Evolutionary conservation across 371 early-diverging fungal genomes (phyloP).

Genomic region (Mortierella sp.): DNA sequence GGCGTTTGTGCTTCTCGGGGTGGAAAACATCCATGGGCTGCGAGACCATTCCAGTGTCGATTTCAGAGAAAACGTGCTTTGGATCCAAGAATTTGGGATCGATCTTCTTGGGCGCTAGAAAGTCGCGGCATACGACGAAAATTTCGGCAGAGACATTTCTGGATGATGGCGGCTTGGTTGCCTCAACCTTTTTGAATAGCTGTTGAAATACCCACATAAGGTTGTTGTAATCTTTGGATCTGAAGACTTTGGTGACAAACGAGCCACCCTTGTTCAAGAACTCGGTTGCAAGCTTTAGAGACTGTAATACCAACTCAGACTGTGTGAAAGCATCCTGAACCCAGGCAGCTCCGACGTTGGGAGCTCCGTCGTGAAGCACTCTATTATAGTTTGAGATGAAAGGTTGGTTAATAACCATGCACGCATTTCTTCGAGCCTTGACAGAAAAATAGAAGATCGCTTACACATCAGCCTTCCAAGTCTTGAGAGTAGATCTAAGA

Average conservation of each 20-base stretch:
- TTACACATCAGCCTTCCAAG: conserved; percentile 99
- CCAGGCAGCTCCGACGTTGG: conserved; percentile 99
- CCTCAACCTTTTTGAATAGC: conserved; percentile 97
- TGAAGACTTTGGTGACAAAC: conserved; percentile 99
- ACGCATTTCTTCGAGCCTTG: background rate
- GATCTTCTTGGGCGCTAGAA: conserved; percentile 94
- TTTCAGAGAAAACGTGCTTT: conserved; percentile 94
- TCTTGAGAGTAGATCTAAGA: conserved; percentile 91
- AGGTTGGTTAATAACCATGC: background rate
- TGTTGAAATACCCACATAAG: conserved; percentile 98
- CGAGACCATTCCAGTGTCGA: conserved; percentile 67
- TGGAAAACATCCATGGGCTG: conserved; percentile 77
- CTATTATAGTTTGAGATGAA: conserved; percentile 51
- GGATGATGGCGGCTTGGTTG: conserved; percentile 99
- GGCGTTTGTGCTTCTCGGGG: conserved; percentile 88
- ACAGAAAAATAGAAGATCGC: conserved; percentile 14
- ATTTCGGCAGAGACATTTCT: conserved; percentile 99
- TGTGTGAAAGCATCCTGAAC: conserved; percentile 99
- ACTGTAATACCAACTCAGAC: conserved; percentile 95
- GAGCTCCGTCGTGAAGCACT: conserved; percentile 99
- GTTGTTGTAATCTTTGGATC: conserved; percentile 99
- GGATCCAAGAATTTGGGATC: conserved; percentile 97
- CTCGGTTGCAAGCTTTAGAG: conserved; percentile 96
- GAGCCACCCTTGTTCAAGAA: conserved; percentile 93
- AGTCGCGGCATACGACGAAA: conserved; percentile 98